phyloP scores from a whole-genome alignment of 192 early-diverging fungal species.

The Coemansia sp. region DNA sequence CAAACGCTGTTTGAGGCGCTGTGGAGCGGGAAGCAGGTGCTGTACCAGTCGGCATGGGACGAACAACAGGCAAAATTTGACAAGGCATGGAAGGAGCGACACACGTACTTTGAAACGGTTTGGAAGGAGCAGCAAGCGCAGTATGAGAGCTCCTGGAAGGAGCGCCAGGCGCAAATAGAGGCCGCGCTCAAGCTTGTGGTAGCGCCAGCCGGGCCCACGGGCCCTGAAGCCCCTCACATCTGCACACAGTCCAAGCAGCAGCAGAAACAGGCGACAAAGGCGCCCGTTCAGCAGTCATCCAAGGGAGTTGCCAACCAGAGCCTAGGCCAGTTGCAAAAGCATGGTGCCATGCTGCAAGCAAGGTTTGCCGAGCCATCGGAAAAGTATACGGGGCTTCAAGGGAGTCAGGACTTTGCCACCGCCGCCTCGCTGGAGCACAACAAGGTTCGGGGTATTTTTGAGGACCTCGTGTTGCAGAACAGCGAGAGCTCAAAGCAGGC shows the following conservation, averaged over 20 bases:
- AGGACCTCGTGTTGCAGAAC: not conserved
- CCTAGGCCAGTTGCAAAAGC: not conserved
- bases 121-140: not conserved
- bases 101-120: not conserved
- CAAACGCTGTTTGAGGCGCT: not conserved
- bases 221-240: not conserved
- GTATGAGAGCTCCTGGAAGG: not conserved
- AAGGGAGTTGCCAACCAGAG: not conserved
- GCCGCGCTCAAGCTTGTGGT: not conserved
- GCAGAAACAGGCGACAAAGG: not conserved
- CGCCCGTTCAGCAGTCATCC: not conserved
- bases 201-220: not conserved
- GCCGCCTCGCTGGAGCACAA: not conserved
- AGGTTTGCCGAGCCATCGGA: slow-evolving; percentile 2
- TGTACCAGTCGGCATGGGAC: not conserved
- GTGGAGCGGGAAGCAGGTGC: not conserved
- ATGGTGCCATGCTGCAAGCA: not conserved
- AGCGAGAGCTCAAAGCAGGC: not conserved
- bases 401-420: not conserved
- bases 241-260: not conserved
- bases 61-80: not conserved
- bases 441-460: not conserved
- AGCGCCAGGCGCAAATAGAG: not conserved
- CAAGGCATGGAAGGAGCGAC: not conserved
- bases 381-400: not conserved